Percentiles rank a stretch among this genome's conserved stretches.
Conservation (phyloP, 306 rosid species). For the Acacia crassicarpa region DNA sequence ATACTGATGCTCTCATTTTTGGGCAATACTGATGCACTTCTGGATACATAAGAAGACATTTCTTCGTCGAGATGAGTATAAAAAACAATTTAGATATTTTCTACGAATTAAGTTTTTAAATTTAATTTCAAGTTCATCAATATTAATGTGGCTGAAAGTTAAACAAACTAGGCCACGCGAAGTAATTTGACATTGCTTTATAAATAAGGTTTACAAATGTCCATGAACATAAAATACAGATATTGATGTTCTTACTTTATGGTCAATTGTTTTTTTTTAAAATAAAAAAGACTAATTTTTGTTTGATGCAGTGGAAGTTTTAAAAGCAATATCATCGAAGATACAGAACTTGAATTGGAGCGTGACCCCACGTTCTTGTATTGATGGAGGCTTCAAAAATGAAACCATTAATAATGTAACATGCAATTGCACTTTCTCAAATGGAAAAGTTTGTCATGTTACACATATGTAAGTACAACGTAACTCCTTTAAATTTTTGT, state of each 20-base stretch:
- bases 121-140: too few relatives aligned
- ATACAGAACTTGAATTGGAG: constrained; percentile 50
- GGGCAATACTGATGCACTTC: too few relatives aligned
- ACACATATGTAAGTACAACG: constrained; percentile 48
- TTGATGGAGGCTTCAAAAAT: constrained; percentile 25
- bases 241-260: background rate
- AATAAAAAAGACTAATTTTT: background rate
- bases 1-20: too few relatives aligned
- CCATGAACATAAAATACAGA: too few relatives aligned
- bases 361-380: constrained; percentile 52
- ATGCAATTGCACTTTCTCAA: constrained; percentile 49
- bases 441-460: constrained; percentile 50
- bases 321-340: constrained; percentile 52
- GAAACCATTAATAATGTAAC: constrained; percentile 24
- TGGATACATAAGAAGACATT: too few relatives aligned
- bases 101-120: too few relatives aligned
- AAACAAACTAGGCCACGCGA: too few relatives aligned
- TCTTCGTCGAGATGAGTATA: too few relatives aligned
- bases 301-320: constrained; percentile 43
- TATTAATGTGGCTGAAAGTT: too few relatives aligned
- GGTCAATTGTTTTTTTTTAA: background rate
- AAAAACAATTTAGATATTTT: too few relatives aligned
- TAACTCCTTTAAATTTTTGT: background rate
- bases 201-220: background rate
- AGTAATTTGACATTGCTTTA: background rate